Base-by-base conservation (phyloP, 208 protist genomes). In the Crithidia fasciculata region DNA sequence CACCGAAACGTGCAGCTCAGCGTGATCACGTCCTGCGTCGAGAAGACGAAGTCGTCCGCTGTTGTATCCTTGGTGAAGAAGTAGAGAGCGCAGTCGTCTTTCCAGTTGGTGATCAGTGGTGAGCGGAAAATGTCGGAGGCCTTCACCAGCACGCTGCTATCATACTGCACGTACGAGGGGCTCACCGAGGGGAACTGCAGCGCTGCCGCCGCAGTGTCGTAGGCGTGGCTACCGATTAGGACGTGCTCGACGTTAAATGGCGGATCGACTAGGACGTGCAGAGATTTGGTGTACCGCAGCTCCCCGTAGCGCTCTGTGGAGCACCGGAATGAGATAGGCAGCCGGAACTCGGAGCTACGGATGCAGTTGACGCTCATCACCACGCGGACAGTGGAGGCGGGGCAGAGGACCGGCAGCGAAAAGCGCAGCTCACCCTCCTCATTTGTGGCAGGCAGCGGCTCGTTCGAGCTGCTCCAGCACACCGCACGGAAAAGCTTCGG, bases 1-100 rank as follows among this genome's bases (percentile, higher is more conserved):
- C 85, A 89, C 19, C 68, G 68, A 56, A 93, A 74, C 6, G 74
- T 83, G 53, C 75, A 77, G 69, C 84, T 72, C n/a, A 93, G 45
- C 45, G 82, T 78, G 53, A 90, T 67, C 8, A 66, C 73, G 39
- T 85, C 79, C 49, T 61, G 65, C 43, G 81, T 41, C 39, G 61
- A 52, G 56, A 82, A 74, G 18, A 83, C 71, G 67, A 78, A 73
- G 18, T 57, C 59, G 19, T 82, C 47, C 8, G 69, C 61, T 41
- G 65, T 62, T 6, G 59, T 52, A 47, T 73, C 69, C 19, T 74
- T 86, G 12, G 66, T 68, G 64, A 77, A 72, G 45, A 76, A 82
- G 43, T 81, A 85, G 65, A 87, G 47, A 58, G 74, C 66, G 70
- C 71, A 83, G 65, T 76, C 83, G 55, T 79, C 76, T 62, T 84